phyloP scores from a whole-genome alignment of 176 grass and related monocot genomes.

The Aegilops speltoides region DNA sequence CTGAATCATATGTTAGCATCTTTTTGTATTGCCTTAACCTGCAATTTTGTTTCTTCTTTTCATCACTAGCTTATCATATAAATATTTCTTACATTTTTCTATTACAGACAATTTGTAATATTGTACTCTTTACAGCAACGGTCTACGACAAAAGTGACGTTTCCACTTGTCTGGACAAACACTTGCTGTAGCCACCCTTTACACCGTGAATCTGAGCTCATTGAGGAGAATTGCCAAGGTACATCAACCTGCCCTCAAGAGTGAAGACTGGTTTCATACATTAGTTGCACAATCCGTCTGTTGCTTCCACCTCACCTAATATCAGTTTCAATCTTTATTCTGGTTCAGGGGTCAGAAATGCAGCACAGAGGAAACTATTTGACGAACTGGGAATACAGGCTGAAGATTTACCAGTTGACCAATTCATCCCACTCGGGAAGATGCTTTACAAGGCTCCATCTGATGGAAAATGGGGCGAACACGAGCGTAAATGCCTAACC shows the following conservation, averaged over 20 bases:
- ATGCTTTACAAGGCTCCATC: constrained; percentile 95
- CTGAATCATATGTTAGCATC: neutral
- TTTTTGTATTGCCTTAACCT: neutral
- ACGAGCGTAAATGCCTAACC: constrained; percentile 54
- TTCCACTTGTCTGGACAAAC: constrained; percentile 94
- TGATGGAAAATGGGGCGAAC: constrained; percentile 95
- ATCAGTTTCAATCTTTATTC: neutral
- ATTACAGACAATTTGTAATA: neutral
- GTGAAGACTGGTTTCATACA: neutral
- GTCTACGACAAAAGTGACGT: constrained; percentile 85
- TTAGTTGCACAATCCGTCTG: neutral
- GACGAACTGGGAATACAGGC: constrained; percentile 85
- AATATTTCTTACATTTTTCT: neutral
- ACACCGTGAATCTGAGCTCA: constrained; percentile 78
- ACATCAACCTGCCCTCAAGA: constrained; percentile 4
- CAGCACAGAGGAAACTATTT: constrained; percentile 79
- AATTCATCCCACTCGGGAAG: constrained; percentile 78
- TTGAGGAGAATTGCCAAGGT: constrained; percentile 73
- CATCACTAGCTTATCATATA: neutral
- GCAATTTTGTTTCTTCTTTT: neutral
- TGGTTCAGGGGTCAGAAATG: constrained; percentile 77
- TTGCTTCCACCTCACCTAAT: constrained; percentile 6
- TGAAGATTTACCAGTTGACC: constrained; percentile 69
- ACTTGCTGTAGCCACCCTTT: constrained; percentile 93
- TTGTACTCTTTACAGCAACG: constrained; percentile 60